phyloP scores from a whole-genome alignment of 257 asterid species.

The Fraxinus americana region DNA sequence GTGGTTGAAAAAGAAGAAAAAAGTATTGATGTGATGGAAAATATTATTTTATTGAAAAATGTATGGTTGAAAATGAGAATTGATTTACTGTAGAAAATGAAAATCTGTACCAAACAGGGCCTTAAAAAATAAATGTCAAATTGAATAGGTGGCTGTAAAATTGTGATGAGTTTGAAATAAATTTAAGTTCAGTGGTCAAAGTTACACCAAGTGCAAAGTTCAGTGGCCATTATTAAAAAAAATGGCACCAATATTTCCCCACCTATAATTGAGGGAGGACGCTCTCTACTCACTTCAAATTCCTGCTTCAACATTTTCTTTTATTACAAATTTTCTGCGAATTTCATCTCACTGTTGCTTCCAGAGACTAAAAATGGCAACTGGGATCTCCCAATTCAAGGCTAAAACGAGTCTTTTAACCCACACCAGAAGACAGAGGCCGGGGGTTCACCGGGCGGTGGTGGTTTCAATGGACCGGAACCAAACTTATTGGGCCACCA shows the following conservation, averaged over 20 bases:
- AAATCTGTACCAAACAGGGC: no score
- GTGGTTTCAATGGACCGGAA: constrained; percentile 25
- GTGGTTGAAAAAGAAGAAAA: no score
- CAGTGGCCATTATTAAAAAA: no score
- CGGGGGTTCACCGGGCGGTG: constrained; percentile 11
- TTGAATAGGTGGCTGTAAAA: no score
- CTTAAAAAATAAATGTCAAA: no score
- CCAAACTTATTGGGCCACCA: constrained; percentile 47
- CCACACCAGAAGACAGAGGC: constrained; percentile 2
- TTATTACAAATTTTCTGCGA: not conserved
- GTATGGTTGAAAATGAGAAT: no score
- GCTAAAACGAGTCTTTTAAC: constrained; percentile 20
- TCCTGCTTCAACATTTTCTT: not conserved
- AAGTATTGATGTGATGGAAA: no score
- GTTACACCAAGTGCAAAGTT: no score
- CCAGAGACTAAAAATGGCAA: constrained; percentile 27
- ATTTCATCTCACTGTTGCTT: not conserved
- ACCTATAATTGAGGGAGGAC: not conserved
- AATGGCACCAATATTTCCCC: not conserved
- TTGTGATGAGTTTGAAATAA: no score
- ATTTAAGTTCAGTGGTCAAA: no score
- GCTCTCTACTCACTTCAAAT: not conserved
- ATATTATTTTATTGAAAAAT: no score
- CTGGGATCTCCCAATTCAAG: constrained; percentile 25
- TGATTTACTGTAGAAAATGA: no score